Conservation (phyloP, 2,329 filamentous ascomycete genomes). For the Magnaporthiopsis poae region DNA sequence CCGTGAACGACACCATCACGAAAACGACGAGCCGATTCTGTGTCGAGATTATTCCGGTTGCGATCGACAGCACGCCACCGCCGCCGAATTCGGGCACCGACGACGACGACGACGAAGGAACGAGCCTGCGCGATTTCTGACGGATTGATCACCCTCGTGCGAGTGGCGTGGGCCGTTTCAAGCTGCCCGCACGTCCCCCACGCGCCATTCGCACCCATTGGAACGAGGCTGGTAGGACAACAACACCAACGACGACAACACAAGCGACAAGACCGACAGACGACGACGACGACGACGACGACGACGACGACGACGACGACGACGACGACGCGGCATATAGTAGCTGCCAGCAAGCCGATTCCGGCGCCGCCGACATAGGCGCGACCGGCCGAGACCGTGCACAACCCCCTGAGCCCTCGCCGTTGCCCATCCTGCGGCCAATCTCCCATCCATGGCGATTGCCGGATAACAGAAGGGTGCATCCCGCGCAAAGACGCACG, state of each 20-base stretch:
- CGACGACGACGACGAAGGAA: neutral
- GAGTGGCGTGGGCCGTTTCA: neutral
- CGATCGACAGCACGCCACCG: neutral
- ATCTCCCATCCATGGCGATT: constrained; percentile 1
- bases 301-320: neutral
- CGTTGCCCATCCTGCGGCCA: neutral
- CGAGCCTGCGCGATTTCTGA: neutral
- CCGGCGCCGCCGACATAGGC: neutral
- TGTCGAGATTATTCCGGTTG: neutral
- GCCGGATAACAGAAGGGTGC: neutral
- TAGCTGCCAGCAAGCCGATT: neutral
- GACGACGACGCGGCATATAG: neutral
- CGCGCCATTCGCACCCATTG: neutral
- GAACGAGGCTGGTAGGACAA: neutral
- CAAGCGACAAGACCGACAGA: too few species aligned
- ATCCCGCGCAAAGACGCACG: constrained; percentile 1
- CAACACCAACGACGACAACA: neutral
- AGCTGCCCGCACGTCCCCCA: neutral
- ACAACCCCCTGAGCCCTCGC: neutral
- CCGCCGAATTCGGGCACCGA: neutral
- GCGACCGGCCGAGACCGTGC: neutral
- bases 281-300: neutral
- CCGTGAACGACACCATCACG: neutral
- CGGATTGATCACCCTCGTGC: neutral
- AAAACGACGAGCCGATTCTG: neutral